Base-by-base conservation (phyloP, 495 filamentous ascomycete species). In the Trichocladium uniseriatum region DNA sequence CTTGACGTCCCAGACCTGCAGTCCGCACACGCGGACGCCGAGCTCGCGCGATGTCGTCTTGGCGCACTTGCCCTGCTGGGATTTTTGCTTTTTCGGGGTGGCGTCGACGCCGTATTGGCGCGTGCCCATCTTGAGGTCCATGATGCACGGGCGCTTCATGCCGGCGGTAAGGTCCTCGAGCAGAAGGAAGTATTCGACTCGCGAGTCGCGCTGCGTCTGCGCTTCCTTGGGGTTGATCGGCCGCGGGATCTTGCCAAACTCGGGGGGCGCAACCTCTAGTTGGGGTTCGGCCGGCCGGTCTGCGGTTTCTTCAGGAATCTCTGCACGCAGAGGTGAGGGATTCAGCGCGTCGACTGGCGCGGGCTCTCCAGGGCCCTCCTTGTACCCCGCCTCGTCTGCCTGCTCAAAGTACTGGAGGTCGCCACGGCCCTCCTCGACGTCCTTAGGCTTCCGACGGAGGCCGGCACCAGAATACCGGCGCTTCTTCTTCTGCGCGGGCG, bases 61-160 rank as follows among this genome's bases (percentile, higher is more conserved):
- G 52, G 87, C 85, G 62, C 91, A 95, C 64, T 98, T 98, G 44
- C 83, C 82, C 40, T 86, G 79, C 65, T 98, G 92, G 0, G 92
- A 96, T 47, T 86, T 82, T 49, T 88, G 86, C 63, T 98, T 98
- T 68, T 92, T 90, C 35, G 90, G 82, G 42, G 76, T 79, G 8
- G 92, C 92, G 51, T 96, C 90, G n/a, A 96, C 78, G 13, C 92
- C 92, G 66, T 96, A 96, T 63, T 98, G 92, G 3, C 92, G 81
- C n/a, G 92, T 98, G 10, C 92, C 92, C 92, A 98, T 98, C 65
- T 98, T 98, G 51, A 98, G 73, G 65, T 98, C 92, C 57, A 98
- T 82, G 35, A 96, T 92, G 67, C 92, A 97, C 11, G 92, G 92
- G 28, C 84, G 83, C 60, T 86, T 87, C 91, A 98, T 96, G 29